Base-by-base conservation (phyloP, 2,329 filamentous ascomycete genomes). In the Trichoderma cornu-damae region DNA sequence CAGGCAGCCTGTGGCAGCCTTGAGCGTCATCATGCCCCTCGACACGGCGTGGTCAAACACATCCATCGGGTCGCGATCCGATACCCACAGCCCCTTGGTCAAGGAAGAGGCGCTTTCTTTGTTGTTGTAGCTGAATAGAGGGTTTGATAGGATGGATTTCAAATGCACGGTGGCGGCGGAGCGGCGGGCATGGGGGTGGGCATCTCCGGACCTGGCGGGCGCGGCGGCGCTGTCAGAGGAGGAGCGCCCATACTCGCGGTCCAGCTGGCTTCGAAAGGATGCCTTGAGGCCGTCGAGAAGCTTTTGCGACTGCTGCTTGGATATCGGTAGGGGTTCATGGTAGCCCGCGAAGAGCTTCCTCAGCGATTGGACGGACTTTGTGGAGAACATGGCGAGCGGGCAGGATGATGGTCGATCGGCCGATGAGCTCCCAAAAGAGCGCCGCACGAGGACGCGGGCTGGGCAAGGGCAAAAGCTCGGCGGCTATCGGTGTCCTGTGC, bases 181-280 rank as follows among this genome's bases (percentile, higher is more conserved):
- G 47, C 68, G 63, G 76, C 80, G 61, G 70, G 60, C 43, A 30
- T 61, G 62, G 18, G 60, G 51, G 22, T 49, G 59, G 11, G 60
- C 28, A 26, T 66, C 64, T 32, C 57, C 40, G 60, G 30, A 49
- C 62, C 64, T 43, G 64, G 50, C 34, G 26, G 49, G 53, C n/a
- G 49, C 60, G 8, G 58, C 59, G 32, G 44, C 61, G 35, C 61
- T 61, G 7, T 73, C 66, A 14, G 52, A 51, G 34, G 69, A 61
- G 28, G 72, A 65, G 65, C 71, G 76, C 59, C 80, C 80, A 63
- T 84, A 79, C 64, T 84, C 81, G 42, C 71, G 74, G 63, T 84
- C 80, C n/a, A 85, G 77, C 28, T 82, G 78, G 55, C 75, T 75
- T 51, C 81, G 77, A 65, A 85, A 85, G 2, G 81, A 83, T 5